These are phyloP conservation scores for Malus domestica DNA, from an alignment of 306 rosid genomes.

Conservation along the genomic window DNA sequence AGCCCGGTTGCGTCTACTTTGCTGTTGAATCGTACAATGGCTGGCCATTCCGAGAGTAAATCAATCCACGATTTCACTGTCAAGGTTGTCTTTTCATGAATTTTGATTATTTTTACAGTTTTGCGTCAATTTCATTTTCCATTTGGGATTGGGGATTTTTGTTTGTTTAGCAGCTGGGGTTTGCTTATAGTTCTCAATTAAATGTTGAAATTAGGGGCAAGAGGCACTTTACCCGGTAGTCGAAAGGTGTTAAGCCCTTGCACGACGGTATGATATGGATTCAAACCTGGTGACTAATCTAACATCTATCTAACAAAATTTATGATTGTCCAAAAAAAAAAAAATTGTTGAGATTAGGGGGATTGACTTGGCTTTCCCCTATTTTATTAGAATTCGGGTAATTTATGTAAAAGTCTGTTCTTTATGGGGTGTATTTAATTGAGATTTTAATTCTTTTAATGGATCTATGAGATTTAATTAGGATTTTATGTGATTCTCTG, in stretches of 20 bases:
- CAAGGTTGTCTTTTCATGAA: slow-evolving; percentile 26
- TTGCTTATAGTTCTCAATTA: neutral
- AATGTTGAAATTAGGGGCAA: neutral
- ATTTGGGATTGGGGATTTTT: neutral
- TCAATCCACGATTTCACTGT: slow-evolving; percentile 67
- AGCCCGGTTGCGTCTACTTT: slow-evolving; percentile 2
- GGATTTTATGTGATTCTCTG: too few species aligned
- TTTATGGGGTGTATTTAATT: neutral
- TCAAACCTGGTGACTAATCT: too few species aligned
- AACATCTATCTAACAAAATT: too few species aligned
- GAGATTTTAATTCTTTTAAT: too few species aligned
- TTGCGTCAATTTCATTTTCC: neutral
- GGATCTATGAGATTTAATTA: too few species aligned
- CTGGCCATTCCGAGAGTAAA: slow-evolving; percentile 37
- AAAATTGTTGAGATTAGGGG: too few species aligned
- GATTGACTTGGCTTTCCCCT: too few species aligned
- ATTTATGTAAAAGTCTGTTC: neutral
- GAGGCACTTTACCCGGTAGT: too few species aligned
- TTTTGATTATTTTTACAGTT: neutral
- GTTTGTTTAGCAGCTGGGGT: neutral
- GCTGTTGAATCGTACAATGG: slow-evolving; percentile 42
- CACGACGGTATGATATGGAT: too few species aligned
- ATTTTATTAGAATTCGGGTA: neutral
- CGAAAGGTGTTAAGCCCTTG: too few species aligned
- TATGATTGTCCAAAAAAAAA: too few species aligned